phyloP scores from a whole-genome alignment of 2,329 filamentous ascomycete species.

The Hymenoscyphus scutula region DNA sequence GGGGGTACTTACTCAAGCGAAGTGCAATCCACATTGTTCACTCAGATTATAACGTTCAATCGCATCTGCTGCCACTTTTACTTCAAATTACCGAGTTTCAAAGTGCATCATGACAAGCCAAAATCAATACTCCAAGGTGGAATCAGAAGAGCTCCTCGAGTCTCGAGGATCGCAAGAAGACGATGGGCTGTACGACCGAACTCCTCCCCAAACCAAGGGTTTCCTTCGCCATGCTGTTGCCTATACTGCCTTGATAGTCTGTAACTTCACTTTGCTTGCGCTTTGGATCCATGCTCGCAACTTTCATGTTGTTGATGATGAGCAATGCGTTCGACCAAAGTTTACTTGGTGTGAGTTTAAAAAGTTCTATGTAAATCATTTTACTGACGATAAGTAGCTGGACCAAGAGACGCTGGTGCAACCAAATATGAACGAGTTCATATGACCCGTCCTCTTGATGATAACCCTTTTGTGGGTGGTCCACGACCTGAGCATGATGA shows the following conservation, averaged over 20 bases:
- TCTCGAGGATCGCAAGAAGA: neutral
- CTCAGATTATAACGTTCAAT: too few relatives aligned
- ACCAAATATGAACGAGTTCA: neutral
- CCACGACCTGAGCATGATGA: constrained; percentile 3
- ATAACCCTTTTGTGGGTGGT: neutral
- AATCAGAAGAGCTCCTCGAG: neutral
- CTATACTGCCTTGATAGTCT: neutral
- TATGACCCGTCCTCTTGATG: neutral
- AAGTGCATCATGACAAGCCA: neutral
- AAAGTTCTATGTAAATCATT: neutral
- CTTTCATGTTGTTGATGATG: neutral
- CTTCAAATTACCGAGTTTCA: too few relatives aligned
- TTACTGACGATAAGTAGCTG: neutral
- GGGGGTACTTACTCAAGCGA: too few relatives aligned
- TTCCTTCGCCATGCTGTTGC: neutral
- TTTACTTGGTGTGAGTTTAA: neutral
- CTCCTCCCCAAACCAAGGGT: neutral
- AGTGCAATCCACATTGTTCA: too few relatives aligned
- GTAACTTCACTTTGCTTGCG: neutral
- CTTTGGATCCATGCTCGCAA: neutral
- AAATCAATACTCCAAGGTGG: neutral
- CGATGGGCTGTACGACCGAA: neutral
- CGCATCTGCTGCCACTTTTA: too few relatives aligned
- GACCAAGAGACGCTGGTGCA: neutral
- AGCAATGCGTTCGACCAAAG: constrained; percentile 1